A percentile compares a stretch with the other conserved stretches of the same genome.
Evolutionary conservation across 805 yeast species (phyloP).

Genomic region (Candida palmyrensis): DNA sequence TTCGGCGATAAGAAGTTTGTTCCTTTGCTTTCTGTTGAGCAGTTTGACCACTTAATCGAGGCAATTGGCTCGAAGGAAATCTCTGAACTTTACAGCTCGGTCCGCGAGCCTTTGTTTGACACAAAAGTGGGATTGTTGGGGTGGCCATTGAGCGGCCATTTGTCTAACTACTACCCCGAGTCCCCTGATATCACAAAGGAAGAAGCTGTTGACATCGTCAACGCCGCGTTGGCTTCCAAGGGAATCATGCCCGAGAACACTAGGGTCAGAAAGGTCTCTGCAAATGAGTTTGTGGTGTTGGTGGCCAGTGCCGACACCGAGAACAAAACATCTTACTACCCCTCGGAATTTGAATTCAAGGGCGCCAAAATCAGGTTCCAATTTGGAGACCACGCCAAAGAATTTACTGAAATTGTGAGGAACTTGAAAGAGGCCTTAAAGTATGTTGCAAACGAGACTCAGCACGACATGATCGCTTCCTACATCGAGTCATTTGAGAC

Average conservation of each 20-base stretch:
- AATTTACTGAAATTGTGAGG: slow-evolving; percentile 55
- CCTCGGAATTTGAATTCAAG: slow-evolving; percentile 39
- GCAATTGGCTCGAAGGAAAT: slow-evolving; percentile 31
- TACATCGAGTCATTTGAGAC: slow-evolving; percentile 70
- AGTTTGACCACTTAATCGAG: slow-evolving; percentile 43
- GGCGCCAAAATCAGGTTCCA: slow-evolving; percentile 43
- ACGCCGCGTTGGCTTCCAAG: slow-evolving; percentile 55
- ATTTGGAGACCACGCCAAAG: slow-evolving; percentile 75
- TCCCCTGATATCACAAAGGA: slow-evolving; percentile 37
- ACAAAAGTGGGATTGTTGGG: slow-evolving; percentile 57
- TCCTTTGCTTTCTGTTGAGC: slow-evolving; percentile 50
- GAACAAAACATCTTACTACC: slow-evolving; percentile 50
- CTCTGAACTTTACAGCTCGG: slow-evolving; percentile 33
- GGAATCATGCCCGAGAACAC: slow-evolving; percentile 78
- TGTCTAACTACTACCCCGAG: slow-evolving; percentile 66
- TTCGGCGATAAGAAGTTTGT: slow-evolving; percentile 87
- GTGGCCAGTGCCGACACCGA: slow-evolving; percentile 61
- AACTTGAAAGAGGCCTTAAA: slow-evolving; percentile 53
- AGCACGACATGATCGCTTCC: slow-evolving; percentile 56
- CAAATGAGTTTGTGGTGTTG: slow-evolving; percentile 47
- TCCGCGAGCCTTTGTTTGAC: slow-evolving; percentile 47
- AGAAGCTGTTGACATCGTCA: slow-evolving; percentile 61
- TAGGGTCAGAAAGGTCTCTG: slow-evolving; percentile 55
- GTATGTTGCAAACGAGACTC: slow-evolving; percentile 69
- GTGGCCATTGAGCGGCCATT: slow-evolving; percentile 72